Evolutionary conservation across 2,329 filamentous ascomycete species (phyloP), one percentile per base, ranked within the genome.

Genomic region (Aspergillus sp.): DNA sequence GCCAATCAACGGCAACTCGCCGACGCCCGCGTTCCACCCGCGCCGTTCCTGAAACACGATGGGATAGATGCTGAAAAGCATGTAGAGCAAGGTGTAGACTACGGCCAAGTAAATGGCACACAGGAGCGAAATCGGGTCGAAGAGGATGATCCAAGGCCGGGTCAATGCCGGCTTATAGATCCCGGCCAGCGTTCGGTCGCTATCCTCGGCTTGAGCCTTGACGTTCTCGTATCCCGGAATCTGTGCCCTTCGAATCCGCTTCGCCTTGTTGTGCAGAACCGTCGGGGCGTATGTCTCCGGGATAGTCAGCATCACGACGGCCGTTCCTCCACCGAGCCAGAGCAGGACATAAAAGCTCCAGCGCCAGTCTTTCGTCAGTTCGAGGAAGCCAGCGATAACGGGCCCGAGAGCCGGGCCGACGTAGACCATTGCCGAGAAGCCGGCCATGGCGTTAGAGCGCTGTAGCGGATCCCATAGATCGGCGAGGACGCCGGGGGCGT

Each of bases 41-140:
- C 69, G 60, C 37, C 51, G 59, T 27, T 68, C 48, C 39, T 70
- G 64, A 17, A 30, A 30, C 28, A 30, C 28, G 17, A 30, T 30
- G 19, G 66, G 69, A 34, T 74, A 74, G 33, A 74, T 74, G 14
- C 59, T 67, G 51, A 76, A 75, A 8, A 76, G 61, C 71, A 76
- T 75, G 50, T 74, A 74, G 6, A 71, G 54, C 1, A 72, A 55
- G 4, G 58, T 64, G 37, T 74, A 75, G 1, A 74, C 67, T 8
- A 74, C 59, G 2, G 64, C 61, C 45, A 73, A 58, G 43, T 74
- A 75, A 17, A 74, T 48, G 10, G 71, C 70, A 34, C 63, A 62
- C 3, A 70, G 52, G 31, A 73, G 59, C 0, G 67, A 71, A 24
- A 74, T 74, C 0, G 69, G 52, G 39, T 74, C 71, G 39, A 74